A percentile compares a stretch with the other conserved stretches of the same genome.
These are phyloP conservation scores for Penicillium concentricum DNA, from an alignment of 2,329 filamentous ascomycete genomes.

Conservation along the genomic window DNA sequence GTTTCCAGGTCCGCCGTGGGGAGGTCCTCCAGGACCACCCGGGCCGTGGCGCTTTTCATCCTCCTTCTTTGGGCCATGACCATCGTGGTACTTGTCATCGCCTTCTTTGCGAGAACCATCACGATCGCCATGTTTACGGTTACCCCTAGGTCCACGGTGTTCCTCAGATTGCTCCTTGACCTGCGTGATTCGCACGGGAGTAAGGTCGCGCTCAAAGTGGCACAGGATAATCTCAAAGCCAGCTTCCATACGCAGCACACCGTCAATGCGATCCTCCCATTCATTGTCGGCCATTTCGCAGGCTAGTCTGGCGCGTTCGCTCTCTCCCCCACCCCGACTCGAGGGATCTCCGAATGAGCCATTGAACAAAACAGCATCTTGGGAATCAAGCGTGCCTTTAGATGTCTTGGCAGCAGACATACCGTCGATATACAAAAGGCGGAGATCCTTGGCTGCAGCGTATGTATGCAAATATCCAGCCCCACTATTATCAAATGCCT, in stretches of 20 bases:
- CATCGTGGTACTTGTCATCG: background rate
- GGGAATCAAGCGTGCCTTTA: constrained; percentile 67
- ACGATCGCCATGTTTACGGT: background rate
- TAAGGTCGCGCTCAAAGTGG: constrained; percentile 53
- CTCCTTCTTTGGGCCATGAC: background rate
- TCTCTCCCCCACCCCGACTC: constrained; percentile 39
- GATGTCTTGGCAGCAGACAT: constrained; percentile 65
- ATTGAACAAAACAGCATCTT: constrained; percentile 61
- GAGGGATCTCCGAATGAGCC: constrained; percentile 14
- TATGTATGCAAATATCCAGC: constrained; percentile 68
- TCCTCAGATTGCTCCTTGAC: constrained; percentile 13
- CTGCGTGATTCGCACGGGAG: constrained; percentile 34
- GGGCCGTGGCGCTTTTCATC: background rate
- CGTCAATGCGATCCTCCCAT: constrained; percentile 58
- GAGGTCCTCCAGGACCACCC: background rate
- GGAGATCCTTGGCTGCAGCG: constrained; percentile 55
- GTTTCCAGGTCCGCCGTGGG: background rate
- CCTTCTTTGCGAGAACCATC: background rate
- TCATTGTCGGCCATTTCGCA: constrained; percentile 54
- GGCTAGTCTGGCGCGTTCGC: constrained; percentile 53
- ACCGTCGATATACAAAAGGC: constrained; percentile 68
- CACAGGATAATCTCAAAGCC: constrained; percentile 72
- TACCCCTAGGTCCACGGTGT: background rate
- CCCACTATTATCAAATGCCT: background rate
- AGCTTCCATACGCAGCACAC: constrained; percentile 65